Evolutionary conservation across 305 asterid genomes (phyloP).

Genomic region (Rubia peregrina): DNA sequence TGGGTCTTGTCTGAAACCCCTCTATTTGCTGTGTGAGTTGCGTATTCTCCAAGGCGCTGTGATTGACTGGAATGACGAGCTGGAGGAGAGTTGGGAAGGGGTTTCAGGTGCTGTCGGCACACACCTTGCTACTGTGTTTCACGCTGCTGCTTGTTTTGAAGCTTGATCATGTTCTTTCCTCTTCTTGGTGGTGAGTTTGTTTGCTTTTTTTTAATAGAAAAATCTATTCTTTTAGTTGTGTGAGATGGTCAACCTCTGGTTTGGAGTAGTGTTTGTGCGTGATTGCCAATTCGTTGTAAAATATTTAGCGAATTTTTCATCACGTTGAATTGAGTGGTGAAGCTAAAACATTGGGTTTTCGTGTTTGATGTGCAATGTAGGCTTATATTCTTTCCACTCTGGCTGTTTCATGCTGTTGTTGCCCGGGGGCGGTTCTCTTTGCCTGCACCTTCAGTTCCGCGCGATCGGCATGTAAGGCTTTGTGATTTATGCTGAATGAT

Average conservation of each 20-base stretch:
- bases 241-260: constrained; percentile 1
- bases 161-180: constrained; percentile 59
- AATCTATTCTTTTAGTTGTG: background rate
- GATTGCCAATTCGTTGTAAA: background rate
- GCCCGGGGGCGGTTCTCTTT: constrained; percentile 98
- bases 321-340: background rate
- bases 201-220: background rate
- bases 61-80: constrained; percentile 35
- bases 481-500: constrained; percentile 13
- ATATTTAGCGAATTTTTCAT: background rate
- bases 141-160: constrained; percentile 70
- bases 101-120: constrained; percentile 74
- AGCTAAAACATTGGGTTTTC: background rate
- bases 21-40: background rate
- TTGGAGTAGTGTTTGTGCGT: background rate
- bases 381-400: constrained; percentile 80
- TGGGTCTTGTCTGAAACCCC: constrained; percentile 3
- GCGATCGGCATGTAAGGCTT: constrained; percentile 78
- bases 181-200: constrained; percentile 80
- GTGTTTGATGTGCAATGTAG: constrained; percentile 39
- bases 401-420: constrained; percentile 89
- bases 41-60: no score
- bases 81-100: constrained; percentile 92
- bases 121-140: constrained; percentile 54
- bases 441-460: constrained; percentile 96